Evolutionary conservation across 1,139 yeast species (phyloP), one percentile per base, ranked within the genome.

Genomic region (Ogataea hybrid): DNA sequence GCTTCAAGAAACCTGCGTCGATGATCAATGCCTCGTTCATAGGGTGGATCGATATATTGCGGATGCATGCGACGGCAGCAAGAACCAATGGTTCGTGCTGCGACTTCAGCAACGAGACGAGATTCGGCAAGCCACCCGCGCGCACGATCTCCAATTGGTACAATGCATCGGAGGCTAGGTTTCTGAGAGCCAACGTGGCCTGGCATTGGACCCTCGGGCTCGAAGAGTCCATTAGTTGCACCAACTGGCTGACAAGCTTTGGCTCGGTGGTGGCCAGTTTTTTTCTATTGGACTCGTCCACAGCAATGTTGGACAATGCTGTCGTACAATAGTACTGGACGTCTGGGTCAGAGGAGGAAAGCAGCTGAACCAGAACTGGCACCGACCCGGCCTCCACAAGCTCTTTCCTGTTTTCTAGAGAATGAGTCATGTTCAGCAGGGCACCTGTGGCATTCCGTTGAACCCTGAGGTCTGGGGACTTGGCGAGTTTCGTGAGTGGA

Each of bases 401-500:
- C 65, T 94, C 97, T 64, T 86, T 94, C 67, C 99, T 81, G 66
- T 92, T 92, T 68, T 90, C 98, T 52, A 86, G 89, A 16, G 96
- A 87, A 63, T 92, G 99, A 33, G 99, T 92, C 99, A 92, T 92
- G 67, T 92, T 92, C 53, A 92, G 75, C 58, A 92, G 71, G 0
- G 98, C 98, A 37, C 99, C 99, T 6, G 99, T 92, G 29, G 98
- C 97, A 60, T 92, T 92, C 67, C 99, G 79, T 69, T 92, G 98
- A 6, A 92, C 99, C 57, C 99, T 79, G 56, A 89, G 81, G 66
- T 92, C 98, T 63, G 85, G 85, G 6, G 96, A 86, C 64, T 85
- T 88, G 14, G 98, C 98, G 51, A 92, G 75, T 64, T 88, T 88
- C 1, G 97, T 90, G 58, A 92, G 75, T 6, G 98, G 98, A 32